Evolutionary conservation across 352 stramenopile genomes (phyloP).

Genomic region (Aphanomyces euteiches): DNA sequence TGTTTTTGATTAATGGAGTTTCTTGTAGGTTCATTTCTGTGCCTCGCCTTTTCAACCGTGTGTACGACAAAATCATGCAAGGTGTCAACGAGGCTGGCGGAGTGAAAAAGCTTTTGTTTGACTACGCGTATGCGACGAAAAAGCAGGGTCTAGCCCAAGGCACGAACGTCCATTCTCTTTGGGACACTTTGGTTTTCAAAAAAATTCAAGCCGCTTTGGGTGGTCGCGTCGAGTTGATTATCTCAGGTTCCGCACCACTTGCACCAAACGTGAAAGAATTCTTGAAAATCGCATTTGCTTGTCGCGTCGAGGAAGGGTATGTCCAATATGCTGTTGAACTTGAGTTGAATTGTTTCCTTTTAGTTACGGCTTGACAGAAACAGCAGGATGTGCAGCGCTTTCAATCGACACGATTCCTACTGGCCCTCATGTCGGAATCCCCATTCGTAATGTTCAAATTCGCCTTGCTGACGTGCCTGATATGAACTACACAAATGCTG

Average conservation of each 20-base stretch:
- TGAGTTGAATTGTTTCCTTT: background rate
- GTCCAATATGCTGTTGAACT: slow-evolving; percentile 6
- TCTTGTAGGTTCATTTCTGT: slow-evolving; percentile 67
- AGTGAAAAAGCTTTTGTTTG: slow-evolving; percentile 71
- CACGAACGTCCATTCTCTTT: slow-evolving; percentile 77
- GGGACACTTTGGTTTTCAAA: slow-evolving; percentile 86
- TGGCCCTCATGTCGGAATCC: slow-evolving; percentile 84
- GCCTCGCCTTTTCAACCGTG: slow-evolving; percentile 89
- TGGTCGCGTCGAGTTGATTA: slow-evolving; percentile 82
- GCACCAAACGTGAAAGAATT: slow-evolving; percentile 93
- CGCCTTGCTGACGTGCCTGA: slow-evolving; percentile 94
- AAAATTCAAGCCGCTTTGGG: slow-evolving; percentile 92
- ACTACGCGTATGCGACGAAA: slow-evolving; percentile 60
- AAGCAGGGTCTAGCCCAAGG: slow-evolving; percentile 46
- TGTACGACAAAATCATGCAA: slow-evolving; percentile 94
- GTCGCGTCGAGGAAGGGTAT: slow-evolving; percentile 92
- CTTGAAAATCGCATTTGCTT: slow-evolving; percentile 92
- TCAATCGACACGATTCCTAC: slow-evolving; percentile 63
- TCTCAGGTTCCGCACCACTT: slow-evolving; percentile 92
- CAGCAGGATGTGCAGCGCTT: slow-evolving; percentile 55
- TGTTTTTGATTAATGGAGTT: slow-evolving; percentile 38
- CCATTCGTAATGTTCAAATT: slow-evolving; percentile 83
- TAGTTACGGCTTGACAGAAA: slow-evolving; percentile 89
- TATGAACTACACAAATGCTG: slow-evolving; percentile 87
- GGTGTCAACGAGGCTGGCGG: slow-evolving; percentile 53